These are phyloP conservation scores for Urochloa ruziziensis DNA, from an alignment of 176 grass and related monocot species.

Conservation along the genomic window DNA sequence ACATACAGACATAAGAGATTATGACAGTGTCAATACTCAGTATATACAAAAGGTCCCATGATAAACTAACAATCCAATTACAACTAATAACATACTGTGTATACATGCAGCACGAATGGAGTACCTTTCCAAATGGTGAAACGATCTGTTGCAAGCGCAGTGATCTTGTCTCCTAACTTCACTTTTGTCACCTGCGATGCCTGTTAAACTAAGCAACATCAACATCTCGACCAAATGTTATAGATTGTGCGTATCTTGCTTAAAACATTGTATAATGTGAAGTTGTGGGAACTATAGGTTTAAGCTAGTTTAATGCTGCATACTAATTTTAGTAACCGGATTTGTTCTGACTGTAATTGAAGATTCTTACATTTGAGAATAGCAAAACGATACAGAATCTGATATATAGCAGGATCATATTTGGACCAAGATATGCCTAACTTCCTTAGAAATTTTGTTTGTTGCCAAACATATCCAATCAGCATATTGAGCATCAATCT, in stretches of 20 bases:
- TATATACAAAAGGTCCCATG: not conserved
- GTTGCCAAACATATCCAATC: not conserved
- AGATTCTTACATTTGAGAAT: not conserved
- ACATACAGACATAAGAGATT: not conserved
- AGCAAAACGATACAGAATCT: not conserved
- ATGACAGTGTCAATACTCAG: not conserved
- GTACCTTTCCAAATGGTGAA: slow-evolving; percentile 93
- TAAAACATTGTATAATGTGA: not conserved
- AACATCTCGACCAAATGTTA: not conserved
- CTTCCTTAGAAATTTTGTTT: not conserved
- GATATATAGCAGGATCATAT: no score
- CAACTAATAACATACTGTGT: not conserved
- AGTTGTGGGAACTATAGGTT: no score
- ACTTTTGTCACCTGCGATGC: slow-evolving; percentile 65
- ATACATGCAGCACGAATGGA: not conserved
- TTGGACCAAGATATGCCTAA: not conserved
- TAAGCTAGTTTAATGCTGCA: not conserved
- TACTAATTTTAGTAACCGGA: not conserved
- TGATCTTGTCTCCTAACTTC: slow-evolving; percentile 83
- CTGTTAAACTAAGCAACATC: slow-evolving; percentile 25
- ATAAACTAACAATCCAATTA: not conserved
- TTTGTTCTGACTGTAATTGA: not conserved
- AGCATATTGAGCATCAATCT: not conserved
- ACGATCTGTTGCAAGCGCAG: slow-evolving; percentile 89
- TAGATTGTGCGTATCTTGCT: not conserved